A percentile compares a stretch with the other conserved stretches of the same genome.
These are phyloP conservation scores for Alnus rubra DNA, from an alignment of 306 rosid species.

Conservation along the genomic window DNA sequence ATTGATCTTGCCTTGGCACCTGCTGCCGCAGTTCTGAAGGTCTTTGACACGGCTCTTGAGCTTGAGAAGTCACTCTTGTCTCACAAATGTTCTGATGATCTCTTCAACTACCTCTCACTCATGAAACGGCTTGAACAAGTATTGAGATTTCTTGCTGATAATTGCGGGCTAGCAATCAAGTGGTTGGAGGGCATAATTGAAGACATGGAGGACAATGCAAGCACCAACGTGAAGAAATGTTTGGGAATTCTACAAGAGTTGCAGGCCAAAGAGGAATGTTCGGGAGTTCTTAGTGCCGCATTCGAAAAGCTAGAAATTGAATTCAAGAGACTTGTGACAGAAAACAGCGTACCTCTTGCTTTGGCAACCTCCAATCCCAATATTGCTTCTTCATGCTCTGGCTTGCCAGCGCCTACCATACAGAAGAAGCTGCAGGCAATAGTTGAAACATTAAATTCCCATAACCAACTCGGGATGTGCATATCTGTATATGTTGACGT, in stretches of 20 bases:
- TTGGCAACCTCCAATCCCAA: slow-evolving; percentile 31
- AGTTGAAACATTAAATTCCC: slow-evolving; percentile 52
- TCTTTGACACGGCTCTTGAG: slow-evolving; percentile 50
- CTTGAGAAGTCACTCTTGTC: slow-evolving; percentile 52
- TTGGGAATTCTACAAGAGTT: slow-evolving; percentile 50
- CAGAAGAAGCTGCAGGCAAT: slow-evolving; percentile 57
- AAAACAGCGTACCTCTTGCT: slow-evolving; percentile 40
- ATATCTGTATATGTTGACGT: slow-evolving; percentile 50
- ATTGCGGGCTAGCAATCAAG: slow-evolving; percentile 54
- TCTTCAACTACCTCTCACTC: slow-evolving; percentile 46
- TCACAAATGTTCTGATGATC: slow-evolving; percentile 41
- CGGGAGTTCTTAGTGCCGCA: slow-evolving; percentile 70
- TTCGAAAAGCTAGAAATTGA: slow-evolving; percentile 65
- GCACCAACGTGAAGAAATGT: slow-evolving; percentile 43
- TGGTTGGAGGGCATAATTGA: slow-evolving; percentile 66
- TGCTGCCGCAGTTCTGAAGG: slow-evolving; percentile 58
- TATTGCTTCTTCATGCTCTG: slow-evolving; percentile 20
- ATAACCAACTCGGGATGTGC: slow-evolving; percentile 51
- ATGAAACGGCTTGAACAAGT: slow-evolving; percentile 70
- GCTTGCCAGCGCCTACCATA: slow-evolving; percentile 32
- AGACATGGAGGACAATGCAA: slow-evolving; percentile 39
- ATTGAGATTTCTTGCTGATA: slow-evolving; percentile 64
- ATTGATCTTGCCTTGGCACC: slow-evolving; percentile 64
- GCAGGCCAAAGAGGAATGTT: slow-evolving; percentile 39
- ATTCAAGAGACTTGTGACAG: slow-evolving; percentile 53